Base-by-base conservation (phyloP, 345 rosid species). In the Dimocarpus longan region DNA sequence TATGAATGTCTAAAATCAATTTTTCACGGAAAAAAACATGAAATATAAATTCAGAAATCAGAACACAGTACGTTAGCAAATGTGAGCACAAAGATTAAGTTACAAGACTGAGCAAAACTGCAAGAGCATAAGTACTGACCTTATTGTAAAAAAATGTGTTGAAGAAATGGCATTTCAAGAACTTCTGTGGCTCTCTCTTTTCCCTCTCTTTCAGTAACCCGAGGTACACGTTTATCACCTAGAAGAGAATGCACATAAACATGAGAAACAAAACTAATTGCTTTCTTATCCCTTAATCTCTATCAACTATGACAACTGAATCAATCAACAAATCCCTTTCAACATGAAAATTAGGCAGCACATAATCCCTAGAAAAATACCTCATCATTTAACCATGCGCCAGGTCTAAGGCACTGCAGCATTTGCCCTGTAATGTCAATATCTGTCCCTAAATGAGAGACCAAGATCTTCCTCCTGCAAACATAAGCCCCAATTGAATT, bases 351-450 rank as follows among this genome's bases (percentile, higher is more conserved):
- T 68, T 60, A 76, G 8, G 44, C 63, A 50, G 16, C 39, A 64
- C 57, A 75, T 60, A 77, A 18, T 59, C 2, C 68, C 37, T 24
- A 71, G 76, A 56, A 13, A 75, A 57, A 74, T 75, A 97, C 99
- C 98, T 97, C 99, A 82, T 97, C 99, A 79, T 97, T 97, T 87
- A 97, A 86, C 99, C 98, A 97, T 80, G 83, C 84, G 18, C 85
- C 78, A 19, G 99, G 96, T 80, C 80, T 81, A 50, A 97, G 98
- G 81, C 98, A 94, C 81, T 78, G 90, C 77, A 97, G 78, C 77
- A 80, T 24, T 81, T 91, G 78, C 68, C 90, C 96, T 12, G 92
- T 91, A 70, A 97, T 91, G 76, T 90, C 91, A 82, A 97, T 97
- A 77, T 85, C 87, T 37, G 98, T 92, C 60, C 80, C 79, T 64